Percentiles rank a stretch among this genome's conserved stretches.
Evolutionary conservation across 371 early-diverging fungal species (phyloP).

Genomic region (Encephalitozoon romaleae): DNA sequence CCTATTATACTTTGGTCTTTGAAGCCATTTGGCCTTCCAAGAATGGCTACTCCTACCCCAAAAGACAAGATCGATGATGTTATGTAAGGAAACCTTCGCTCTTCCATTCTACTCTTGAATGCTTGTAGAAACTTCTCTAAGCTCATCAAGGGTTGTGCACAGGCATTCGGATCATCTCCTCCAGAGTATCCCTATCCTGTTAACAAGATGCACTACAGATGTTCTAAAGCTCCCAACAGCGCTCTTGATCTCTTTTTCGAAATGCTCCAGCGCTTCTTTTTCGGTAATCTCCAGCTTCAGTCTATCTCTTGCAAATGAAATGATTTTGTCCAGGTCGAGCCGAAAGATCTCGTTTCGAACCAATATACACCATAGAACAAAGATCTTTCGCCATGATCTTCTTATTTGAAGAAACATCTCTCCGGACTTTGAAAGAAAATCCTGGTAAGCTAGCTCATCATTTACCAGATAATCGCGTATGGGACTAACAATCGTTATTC

Average conservation of each 20-base stretch:
- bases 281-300: background rate
- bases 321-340: background rate
- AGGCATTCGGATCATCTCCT: background rate
- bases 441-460: constrained; percentile 6
- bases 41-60: background rate
- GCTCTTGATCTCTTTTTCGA: background rate
- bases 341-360: background rate
- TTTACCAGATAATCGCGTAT: constrained; percentile 15
- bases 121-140: background rate
- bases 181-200: background rate
- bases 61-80: background rate
- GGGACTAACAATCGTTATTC: constrained; percentile 63
- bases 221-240: background rate
- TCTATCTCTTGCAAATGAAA: background rate
- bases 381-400: background rate
- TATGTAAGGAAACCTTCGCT: background rate
- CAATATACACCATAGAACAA: background rate
- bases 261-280: background rate
- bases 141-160: background rate
- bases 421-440: background rate
- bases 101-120: background rate
- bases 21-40: background rate
- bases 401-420: background rate
- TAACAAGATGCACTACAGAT: background rate
- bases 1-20: background rate